Evolutionary conservation across 148 eudicot genomes (phyloP).

Genomic region (Cornus suecica): DNA sequence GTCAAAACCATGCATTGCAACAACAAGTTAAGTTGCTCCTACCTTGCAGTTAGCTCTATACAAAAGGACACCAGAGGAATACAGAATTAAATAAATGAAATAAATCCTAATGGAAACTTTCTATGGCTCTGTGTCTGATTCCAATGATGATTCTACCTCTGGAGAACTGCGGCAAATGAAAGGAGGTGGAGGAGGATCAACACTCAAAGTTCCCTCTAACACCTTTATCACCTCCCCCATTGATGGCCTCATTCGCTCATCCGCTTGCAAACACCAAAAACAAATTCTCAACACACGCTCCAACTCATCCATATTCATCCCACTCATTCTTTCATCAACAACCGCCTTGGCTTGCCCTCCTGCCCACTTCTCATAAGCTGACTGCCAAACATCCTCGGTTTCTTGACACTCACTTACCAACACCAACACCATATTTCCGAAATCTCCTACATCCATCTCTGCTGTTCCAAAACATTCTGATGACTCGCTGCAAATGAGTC

Average conservation of each 20-base stretch:
- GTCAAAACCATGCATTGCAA: constrained; percentile 10
- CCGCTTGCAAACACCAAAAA: constrained; percentile 61
- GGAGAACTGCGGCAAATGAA: constrained; percentile 19
- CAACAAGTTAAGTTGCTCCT: background rate
- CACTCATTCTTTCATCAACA: constrained; percentile 36
- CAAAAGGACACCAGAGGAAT: background rate
- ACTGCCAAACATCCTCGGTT: constrained; percentile 29
- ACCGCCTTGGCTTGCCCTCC: constrained; percentile 27
- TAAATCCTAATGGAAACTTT: background rate
- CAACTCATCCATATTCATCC: constrained; percentile 40
- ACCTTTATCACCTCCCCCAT: constrained; percentile 73
- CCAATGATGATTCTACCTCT: constrained; percentile 17
- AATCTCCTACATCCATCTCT: constrained; percentile 45
- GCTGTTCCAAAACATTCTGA: constrained; percentile 16
- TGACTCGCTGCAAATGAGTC: constrained; percentile 12
- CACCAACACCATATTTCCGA: constrained; percentile 44
- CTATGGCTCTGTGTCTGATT: constrained; percentile 18
- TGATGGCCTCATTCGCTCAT: constrained; percentile 58
- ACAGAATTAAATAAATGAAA: background rate
- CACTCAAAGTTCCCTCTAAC: constrained; percentile 48
- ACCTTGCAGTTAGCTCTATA: constrained; percentile 13
- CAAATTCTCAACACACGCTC: constrained; percentile 54
- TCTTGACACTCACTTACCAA: constrained; percentile 38
- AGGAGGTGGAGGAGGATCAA: constrained; percentile 56
- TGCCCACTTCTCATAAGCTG: constrained; percentile 46